Percentiles rank a stretch among this genome's conserved stretches.
phyloP scores from a whole-genome alignment of 257 asterid species.

The Parsonsia alboflavescens region DNA sequence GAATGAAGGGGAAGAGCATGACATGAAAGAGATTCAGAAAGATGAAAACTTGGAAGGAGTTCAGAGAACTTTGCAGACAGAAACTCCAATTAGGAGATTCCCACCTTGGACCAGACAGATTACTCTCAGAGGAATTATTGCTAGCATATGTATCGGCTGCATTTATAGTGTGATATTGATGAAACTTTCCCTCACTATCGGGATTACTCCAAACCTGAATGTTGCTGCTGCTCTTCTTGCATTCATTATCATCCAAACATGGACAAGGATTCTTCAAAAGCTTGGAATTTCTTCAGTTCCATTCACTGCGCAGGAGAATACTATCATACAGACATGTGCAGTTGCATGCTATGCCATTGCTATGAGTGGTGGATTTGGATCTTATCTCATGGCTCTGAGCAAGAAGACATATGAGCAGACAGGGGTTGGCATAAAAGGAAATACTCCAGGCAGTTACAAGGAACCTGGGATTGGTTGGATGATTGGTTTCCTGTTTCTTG shows the following conservation, averaged over 20 bases:
- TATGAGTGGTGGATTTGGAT: slow-evolving; percentile 89
- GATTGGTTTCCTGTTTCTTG: slow-evolving; percentile 58
- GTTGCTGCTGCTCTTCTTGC: slow-evolving; percentile 85
- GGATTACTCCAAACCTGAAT: slow-evolving; percentile 73
- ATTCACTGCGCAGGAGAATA: slow-evolving; percentile 81
- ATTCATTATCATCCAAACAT: slow-evolving; percentile 42
- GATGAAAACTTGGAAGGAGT: slow-evolving; percentile 11
- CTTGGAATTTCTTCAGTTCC: slow-evolving; percentile 50
- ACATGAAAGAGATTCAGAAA: slow-evolving; percentile 14
- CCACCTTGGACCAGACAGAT: slow-evolving; percentile 71
- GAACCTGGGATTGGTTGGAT: slow-evolving; percentile 89
- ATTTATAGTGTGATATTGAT: slow-evolving; percentile 66
- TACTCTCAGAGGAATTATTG: slow-evolving; percentile 51
- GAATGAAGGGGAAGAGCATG: slow-evolving; percentile 19
- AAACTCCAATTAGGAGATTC: slow-evolving; percentile 11
- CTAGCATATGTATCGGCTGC: slow-evolving; percentile 56
- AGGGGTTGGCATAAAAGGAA: slow-evolving; percentile 55
- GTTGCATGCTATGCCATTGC: slow-evolving; percentile 90
- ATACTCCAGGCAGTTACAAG: slow-evolving; percentile 55
- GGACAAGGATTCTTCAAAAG: slow-evolving; percentile 50
- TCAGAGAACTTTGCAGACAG: neutral
- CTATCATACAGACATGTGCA: slow-evolving; percentile 85
- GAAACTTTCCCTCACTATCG: slow-evolving; percentile 77
- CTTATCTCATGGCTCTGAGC: slow-evolving; percentile 70
- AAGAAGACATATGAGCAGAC: slow-evolving; percentile 65